These are phyloP conservation scores for Plantago elongata DNA, from an alignment of 257 asterid genomes.

Conservation along the genomic window DNA sequence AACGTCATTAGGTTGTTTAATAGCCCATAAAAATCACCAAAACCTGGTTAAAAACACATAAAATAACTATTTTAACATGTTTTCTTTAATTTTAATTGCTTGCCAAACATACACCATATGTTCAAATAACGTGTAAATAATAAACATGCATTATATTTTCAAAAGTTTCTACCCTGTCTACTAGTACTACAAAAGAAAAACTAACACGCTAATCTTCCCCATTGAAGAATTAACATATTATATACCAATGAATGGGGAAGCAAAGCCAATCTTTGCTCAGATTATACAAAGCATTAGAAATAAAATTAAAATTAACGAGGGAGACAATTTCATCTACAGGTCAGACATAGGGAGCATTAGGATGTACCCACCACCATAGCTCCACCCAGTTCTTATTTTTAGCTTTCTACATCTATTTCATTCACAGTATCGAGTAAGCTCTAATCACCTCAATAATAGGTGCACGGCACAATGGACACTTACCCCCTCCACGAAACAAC, in stretches of 20 bases:
- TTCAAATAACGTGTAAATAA: too few species aligned
- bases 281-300: constrained; percentile 37
- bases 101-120: too few species aligned
- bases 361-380: constrained; percentile 25
- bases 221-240: constrained; percentile 37
- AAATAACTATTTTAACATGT: too few species aligned
- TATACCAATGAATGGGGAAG: constrained; percentile 47
- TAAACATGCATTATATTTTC: too few species aligned
- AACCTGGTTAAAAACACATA: too few species aligned
- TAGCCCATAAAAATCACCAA: too few species aligned
- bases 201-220: neutral
- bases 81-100: too few species aligned
- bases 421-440: constrained; percentile 86
- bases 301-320: constrained; percentile 34
- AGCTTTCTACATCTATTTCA: constrained; percentile 19
- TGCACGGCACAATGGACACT: constrained; percentile 91
- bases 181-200: too few species aligned
- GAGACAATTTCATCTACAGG: constrained; percentile 22
- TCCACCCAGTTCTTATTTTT: constrained; percentile 11
- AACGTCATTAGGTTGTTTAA: too few species aligned
- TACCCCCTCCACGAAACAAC: constrained; percentile 77
- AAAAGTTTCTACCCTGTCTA: too few species aligned
- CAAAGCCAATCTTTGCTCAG: constrained; percentile 33
- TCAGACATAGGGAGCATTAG: constrained; percentile 2
- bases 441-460: constrained; percentile 94